Evolutionary conservation across 192 early-diverging fungal genomes (phyloP), one percentile per base, ranked within the genome.

Genomic region (Obelidium mucronatum): DNA sequence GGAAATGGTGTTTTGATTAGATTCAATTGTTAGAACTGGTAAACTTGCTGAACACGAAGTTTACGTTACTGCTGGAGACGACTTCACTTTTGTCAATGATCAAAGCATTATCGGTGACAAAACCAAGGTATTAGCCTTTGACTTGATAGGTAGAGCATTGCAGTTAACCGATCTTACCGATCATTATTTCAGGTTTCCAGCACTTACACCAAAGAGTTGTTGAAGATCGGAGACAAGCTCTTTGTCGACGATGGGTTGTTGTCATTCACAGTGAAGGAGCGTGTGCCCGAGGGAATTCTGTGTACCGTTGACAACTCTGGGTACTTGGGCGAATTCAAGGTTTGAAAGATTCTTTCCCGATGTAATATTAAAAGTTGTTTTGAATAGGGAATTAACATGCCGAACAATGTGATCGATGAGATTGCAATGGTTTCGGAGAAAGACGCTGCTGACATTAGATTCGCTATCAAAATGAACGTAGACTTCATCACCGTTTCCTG

Each of bases 191-290:
- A 73, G 66, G 71, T 83, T 28, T 69, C 85, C 6, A 87, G 84
- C 24, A 88, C 82, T 28, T 90, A 90, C 71, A 88, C 83, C 24
- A 87, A 88, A 74, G 80, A 90, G 74, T 74, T 88, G 11, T 71
- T 88, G 8, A 76, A 84, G 63, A 74, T 85, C 42, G 88, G 88
- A n/a, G 88, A 90, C 78, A 81, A 85, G 67, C 80, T 90, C 31
- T 86, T 67, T 73, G 90, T 99, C 40, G 97, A 99, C 78, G 97
- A 99, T 81, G 97, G 97, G 52, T 91, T 96, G 61, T 87, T 99
- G 77, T 94, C 94, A 73, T 99, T 99, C 76, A 91, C 93, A 71
- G 97, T 99, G 17, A 83, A 96, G 35, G 92, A 93, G 77, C 79
- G 87, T 36, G 44, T 84, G 48, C 80, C 83, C 39, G 64, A 83